Evolutionary conservation across 2,329 filamentous ascomycete genomes (phyloP).

Genomic region (Sporothrix pseudoabietina): DNA sequence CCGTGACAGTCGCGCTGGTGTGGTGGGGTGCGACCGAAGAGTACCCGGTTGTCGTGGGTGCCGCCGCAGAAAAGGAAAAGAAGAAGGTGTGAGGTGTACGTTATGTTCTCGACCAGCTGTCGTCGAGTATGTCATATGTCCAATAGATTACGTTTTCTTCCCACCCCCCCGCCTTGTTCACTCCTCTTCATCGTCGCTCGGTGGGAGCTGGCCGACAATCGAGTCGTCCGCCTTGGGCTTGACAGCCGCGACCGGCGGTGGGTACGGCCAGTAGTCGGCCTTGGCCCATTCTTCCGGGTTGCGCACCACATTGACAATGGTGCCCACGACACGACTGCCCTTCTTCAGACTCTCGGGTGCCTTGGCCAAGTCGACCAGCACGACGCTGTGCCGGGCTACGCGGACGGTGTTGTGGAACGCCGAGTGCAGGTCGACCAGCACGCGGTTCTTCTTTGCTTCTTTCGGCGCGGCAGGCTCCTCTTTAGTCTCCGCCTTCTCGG

Average conservation of each 20-base stretch:
- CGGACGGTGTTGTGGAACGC: slow-evolving; percentile 91
- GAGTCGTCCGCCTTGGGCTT: slow-evolving; percentile 65
- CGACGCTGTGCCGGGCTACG: slow-evolving; percentile 87
- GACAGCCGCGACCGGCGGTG: slow-evolving; percentile 63
- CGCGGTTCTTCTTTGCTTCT: slow-evolving; percentile 30
- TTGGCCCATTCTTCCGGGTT: slow-evolving; percentile 94
- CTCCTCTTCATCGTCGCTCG: slow-evolving; percentile 76
- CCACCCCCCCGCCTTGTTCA: slow-evolving; percentile 39
- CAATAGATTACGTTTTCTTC: not conserved
- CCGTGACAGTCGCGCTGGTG: slow-evolving; percentile 63
- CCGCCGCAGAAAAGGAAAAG: slow-evolving; percentile 31
- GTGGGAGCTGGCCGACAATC: slow-evolving; percentile 81
- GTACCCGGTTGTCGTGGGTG: slow-evolving; percentile 37
- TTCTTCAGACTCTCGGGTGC: slow-evolving; percentile 64
- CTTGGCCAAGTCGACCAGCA: slow-evolving; percentile 66
- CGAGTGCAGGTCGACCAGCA: slow-evolving; percentile 76
- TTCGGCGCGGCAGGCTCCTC: slow-evolving; percentile 35
- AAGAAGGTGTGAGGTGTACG: slow-evolving; percentile 29
- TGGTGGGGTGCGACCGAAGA: slow-evolving; percentile 60
- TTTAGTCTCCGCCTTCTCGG: not conserved
- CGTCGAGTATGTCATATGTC: not conserved
- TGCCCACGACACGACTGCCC: slow-evolving; percentile 78
- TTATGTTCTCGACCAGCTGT: not conserved
- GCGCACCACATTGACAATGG: slow-evolving; percentile 89
- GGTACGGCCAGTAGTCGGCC: slow-evolving; percentile 82